phyloP scores from a whole-genome alignment of 2,329 filamentous ascomycete genomes.

The Colletotrichum zoysiae region DNA sequence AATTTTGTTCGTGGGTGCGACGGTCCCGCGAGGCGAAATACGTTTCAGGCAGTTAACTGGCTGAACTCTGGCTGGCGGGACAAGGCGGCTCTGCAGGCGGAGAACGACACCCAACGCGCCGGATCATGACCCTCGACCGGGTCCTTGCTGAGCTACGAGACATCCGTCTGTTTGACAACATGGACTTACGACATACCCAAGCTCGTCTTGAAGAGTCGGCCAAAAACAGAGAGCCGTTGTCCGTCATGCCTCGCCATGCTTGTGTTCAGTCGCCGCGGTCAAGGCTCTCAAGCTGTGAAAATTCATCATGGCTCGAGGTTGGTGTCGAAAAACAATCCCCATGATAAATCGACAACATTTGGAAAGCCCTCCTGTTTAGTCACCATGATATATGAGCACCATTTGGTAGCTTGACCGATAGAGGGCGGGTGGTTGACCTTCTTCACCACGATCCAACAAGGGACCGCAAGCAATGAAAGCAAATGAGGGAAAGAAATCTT shows the following conservation, averaged over 20 bases:
- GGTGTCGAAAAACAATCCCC: no score
- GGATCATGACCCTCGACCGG: background rate
- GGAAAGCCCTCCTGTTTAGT: background rate
- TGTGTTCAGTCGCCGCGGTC: background rate
- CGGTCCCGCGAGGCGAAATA: constrained; percentile 12
- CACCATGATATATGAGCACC: no score
- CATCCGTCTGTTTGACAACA: background rate
- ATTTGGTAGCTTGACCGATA: background rate
- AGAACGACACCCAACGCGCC: constrained; percentile 3
- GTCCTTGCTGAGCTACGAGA: background rate
- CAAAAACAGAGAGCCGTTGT: background rate
- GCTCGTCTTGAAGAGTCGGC: background rate
- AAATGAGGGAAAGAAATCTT: constrained; percentile 40
- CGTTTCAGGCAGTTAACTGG: constrained; percentile 9
- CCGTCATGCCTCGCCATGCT: background rate
- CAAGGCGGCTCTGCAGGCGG: constrained; percentile 32
- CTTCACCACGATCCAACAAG: constrained; percentile 58
- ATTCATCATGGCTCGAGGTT: no score
- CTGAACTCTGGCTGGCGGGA: constrained; percentile 17
- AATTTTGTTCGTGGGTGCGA: background rate
- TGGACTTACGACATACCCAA: background rate
- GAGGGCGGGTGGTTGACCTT: constrained; percentile 53
- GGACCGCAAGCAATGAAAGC: constrained; percentile 66
- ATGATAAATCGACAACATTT: no score
- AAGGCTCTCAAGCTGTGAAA: no score